phyloP scores from a whole-genome alignment of 2,329 filamentous ascomycete genomes.

The Endocalyx cinctus region DNA sequence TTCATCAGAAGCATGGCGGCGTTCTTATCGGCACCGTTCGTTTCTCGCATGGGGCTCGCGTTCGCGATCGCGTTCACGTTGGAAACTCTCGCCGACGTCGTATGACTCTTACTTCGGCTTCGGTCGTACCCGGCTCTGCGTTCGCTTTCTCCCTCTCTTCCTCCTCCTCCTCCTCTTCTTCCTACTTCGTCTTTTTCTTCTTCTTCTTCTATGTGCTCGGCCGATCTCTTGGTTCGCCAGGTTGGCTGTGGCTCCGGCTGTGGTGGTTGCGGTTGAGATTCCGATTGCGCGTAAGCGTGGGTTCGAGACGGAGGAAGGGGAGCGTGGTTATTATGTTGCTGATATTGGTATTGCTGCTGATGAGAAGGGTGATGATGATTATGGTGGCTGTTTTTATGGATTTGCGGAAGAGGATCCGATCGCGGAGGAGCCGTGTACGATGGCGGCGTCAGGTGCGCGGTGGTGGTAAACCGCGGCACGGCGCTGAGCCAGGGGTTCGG shows the following conservation, averaged over 20 bases:
- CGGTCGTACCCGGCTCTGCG: too few species aligned
- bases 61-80: constrained; percentile 7
- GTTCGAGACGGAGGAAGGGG: too few species aligned
- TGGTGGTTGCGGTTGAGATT: constrained; percentile 15
- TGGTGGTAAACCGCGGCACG: constrained; percentile 34
- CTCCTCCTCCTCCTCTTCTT: too few species aligned
- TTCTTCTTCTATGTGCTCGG: constrained; percentile 22
- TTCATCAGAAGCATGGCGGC: constrained; percentile 45
- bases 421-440: not conserved
- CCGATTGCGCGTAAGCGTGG: too few species aligned
- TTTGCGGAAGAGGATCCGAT: not conserved
- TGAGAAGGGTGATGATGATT: not conserved
- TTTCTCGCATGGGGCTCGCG: constrained; percentile 8
- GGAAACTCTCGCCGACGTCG: constrained; percentile 3
- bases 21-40: constrained; percentile 34
- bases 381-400: not conserved
- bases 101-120: not conserved
- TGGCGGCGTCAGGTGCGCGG: constrained; percentile 10
- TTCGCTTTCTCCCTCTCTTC: not conserved
- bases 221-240: constrained; percentile 22
- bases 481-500: constrained; percentile 41
- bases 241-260: constrained; percentile 8
- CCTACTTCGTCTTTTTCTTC: constrained; percentile 8
- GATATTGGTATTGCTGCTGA: not conserved
- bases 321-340: not conserved